Base-by-base conservation (phyloP, 2,329 filamentous ascomycete genomes). In the Nigrospora sphaerica region DNA sequence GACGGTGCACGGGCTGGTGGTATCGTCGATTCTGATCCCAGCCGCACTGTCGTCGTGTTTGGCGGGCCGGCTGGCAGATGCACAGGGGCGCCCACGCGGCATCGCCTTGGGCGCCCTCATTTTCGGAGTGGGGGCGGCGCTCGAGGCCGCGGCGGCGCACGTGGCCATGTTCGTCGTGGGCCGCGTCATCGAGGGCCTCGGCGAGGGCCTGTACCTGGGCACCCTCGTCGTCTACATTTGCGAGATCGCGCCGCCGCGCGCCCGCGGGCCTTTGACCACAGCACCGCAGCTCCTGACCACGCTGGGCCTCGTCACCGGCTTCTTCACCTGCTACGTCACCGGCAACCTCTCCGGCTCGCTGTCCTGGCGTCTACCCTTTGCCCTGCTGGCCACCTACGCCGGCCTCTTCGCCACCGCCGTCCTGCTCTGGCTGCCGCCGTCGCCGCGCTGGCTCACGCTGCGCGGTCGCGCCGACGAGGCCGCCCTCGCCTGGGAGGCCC, bases 291-390 rank as follows among this genome's bases (percentile, higher is more conserved):
- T 48, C 1, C 43, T 49, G 10, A 39, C 33, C 32, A 49, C 47
- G 9, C 16, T 50, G 18, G 50, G 50, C 3, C 39, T 49, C 7
- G 36, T 47, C 7, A 32, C 46, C 13, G 50, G 50, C 12, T 52
- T 44, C 40, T 52, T 52, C 32, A 48, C 39, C 3, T 49, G 47
- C 40, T 52, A 52, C 34, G 50, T 45, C 36, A 52, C 47, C 12
- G 34, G 43, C 17, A 33, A 43, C 28, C 39, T 50, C 16, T 16
- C 31, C 5, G 33, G n/a, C 6, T 47, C 47, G 6, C 16, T 49
- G 3, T 47, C 45, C 10, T 52, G 50, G 50, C 37, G 50, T 1
- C 43, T 52, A 18, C 50, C 50, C 6, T 46, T 52, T 19, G 32
- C 47, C 13, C 17, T 50, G n/a, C 42, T 48, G 14, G 39, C 47